Evolutionary conservation across 352 stramenopile species (phyloP).

Genomic region (Pythium plurisporium): DNA sequence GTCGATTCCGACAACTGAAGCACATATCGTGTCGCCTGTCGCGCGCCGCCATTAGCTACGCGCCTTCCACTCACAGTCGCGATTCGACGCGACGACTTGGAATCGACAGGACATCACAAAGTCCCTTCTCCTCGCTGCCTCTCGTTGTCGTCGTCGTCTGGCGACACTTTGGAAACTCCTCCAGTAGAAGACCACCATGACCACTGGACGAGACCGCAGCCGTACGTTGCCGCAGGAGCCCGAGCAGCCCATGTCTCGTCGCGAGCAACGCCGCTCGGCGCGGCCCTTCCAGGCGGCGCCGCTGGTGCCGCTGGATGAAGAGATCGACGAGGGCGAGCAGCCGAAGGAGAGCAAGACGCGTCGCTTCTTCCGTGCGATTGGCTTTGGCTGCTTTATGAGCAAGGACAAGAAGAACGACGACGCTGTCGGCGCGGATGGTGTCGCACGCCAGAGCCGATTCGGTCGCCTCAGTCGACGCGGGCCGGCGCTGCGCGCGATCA

Average conservation of each 20-base stretch:
- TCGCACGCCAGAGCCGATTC: neutral
- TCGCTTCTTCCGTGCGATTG: slow-evolving; percentile 16
- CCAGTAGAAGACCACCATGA: no score
- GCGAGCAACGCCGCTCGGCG: slow-evolving; percentile 7
- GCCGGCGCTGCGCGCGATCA: slow-evolving; percentile 28
- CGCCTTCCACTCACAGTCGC: no score
- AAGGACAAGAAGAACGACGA: neutral
- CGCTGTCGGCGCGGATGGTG: neutral
- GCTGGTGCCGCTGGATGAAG: slow-evolving; percentile 11
- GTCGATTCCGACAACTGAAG: no score
- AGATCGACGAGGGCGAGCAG: slow-evolving; percentile 3
- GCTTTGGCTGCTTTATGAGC: slow-evolving; percentile 15
- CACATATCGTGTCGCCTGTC: no score
- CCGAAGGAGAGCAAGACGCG: slow-evolving; percentile 15
- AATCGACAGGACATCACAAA: no score
- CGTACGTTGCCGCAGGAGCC: neutral
- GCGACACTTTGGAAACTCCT: neutral
- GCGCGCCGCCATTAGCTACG: no score
- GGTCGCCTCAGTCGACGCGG: neutral
- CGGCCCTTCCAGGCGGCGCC: slow-evolving; percentile 11
- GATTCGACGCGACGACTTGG: no score
- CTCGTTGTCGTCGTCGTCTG: neutral
- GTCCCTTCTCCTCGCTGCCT: neutral
- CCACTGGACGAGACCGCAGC: neutral
- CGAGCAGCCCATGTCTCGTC: neutral